Evolutionary conservation across 768 basidiomycete genomes (phyloP).

Genomic region (Psilocybe cyanescens): DNA sequence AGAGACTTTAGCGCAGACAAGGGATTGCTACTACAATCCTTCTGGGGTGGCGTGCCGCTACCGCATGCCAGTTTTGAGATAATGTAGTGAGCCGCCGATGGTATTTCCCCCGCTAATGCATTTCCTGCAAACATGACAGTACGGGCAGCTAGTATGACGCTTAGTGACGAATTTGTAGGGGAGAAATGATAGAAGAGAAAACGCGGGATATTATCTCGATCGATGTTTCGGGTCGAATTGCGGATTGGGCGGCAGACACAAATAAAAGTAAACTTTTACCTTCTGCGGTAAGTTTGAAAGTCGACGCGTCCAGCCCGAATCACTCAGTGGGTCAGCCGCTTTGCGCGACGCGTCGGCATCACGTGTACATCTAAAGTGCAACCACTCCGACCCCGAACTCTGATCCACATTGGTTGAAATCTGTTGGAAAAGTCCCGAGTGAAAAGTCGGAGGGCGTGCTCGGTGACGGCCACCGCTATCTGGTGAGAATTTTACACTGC

Average conservation of each 20-base stretch:
- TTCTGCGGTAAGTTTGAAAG: not conserved
- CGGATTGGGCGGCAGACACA: constrained; percentile 6
- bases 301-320: not conserved
- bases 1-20: constrained; percentile 12
- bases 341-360: not conserved
- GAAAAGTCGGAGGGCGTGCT: too few relatives aligned
- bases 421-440: too few relatives aligned
- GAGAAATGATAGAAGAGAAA: not conserved
- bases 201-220: not conserved
- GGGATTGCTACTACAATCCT: not conserved
- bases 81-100: not conserved
- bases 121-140: constrained; percentile 1
- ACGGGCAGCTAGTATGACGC: not conserved
- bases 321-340: not conserved
- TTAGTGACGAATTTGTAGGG: not conserved
- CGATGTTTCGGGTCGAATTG: constrained; percentile 3
- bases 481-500: too few relatives aligned
- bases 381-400: too few relatives aligned
- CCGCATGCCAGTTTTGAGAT: constrained; percentile 1
- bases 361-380: not conserved
- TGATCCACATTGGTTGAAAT: too few relatives aligned
- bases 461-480: too few relatives aligned
- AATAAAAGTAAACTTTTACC: not conserved
- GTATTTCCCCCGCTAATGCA: not conserved
- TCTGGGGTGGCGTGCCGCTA: not conserved